Evolutionary conservation across 176 grass and related monocot genomes (phyloP), one percentile per base, ranked within the genome.

Genomic region (Elymus sibiricus): DNA sequence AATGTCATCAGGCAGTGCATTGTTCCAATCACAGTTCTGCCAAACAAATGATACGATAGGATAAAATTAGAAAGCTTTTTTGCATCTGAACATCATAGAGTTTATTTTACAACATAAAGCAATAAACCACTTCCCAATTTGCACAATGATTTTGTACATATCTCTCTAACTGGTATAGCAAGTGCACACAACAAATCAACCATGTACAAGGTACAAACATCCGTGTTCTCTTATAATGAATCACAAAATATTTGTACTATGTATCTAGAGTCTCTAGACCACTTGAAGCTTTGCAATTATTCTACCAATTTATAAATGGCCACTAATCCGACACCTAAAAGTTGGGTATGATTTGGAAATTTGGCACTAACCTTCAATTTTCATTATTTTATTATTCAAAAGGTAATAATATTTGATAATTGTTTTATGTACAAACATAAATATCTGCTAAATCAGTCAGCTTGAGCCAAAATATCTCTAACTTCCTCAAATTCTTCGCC

Each of bases 1-100:
- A 75, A 84, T 75, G 7, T 84, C 82, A 84, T 84, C 56, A 10
- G 70, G 82, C 4, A 84, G 12, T 34, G 56, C 25, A 34, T 56
- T 84, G 39, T 76, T 76, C 70, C 53, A 11, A 76, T 75, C 70
- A 64, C 4, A 13, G 28, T 63, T 64, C 82, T 84, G 70, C 27
- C 35, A 1, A 76, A 49, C 9, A 74, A 75, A 76, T 4, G 15
- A 27, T 16, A 74, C 46, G 11, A 29, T 11, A 84, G 81, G 24
- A 62, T 5, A 60, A 26, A 73, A 9, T 43, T 73, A 43, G 39
- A n/a, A 34, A 67, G 14, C 64, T 32, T 3, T 9, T 67, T 34
- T 9, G 6, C 64, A 67, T 67, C n/a, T n/a, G n/a, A 14, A 17
- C 64, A 67, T 67, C 29, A 9, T 67, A 3, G 0, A 34, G 19